phyloP scores from a whole-genome alignment of 768 basidiomycete species.

The Xerocomellus amylosporus region DNA sequence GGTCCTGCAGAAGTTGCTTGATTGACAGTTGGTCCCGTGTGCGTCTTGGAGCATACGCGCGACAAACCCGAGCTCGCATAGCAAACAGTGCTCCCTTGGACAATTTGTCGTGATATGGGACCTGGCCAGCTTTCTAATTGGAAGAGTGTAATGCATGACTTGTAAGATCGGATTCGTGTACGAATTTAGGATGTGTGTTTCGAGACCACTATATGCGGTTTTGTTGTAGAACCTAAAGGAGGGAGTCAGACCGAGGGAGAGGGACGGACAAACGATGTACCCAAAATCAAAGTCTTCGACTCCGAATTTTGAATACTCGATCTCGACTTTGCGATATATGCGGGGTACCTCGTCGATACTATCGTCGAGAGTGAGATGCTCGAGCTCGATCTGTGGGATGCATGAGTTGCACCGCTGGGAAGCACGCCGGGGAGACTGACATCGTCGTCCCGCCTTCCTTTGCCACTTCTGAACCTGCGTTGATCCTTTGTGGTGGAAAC shows the following conservation, averaged over 20 bases:
- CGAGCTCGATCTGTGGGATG: slow-evolving; percentile 46
- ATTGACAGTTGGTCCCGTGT: slow-evolving; percentile 89
- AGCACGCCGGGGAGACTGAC: slow-evolving; percentile 14
- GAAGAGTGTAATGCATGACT: slow-evolving; percentile 78
- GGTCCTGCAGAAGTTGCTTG: slow-evolving; percentile 95
- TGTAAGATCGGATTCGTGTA: slow-evolving; percentile 93
- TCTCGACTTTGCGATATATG: slow-evolving; percentile 89
- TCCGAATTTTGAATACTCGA: slow-evolving; percentile 97
- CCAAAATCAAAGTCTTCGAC: slow-evolving; percentile 99
- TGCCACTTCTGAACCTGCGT: slow-evolving; percentile 86
- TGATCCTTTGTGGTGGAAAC: slow-evolving; percentile 51
- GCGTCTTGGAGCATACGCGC: slow-evolving; percentile 97
- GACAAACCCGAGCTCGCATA: slow-evolving; percentile 94
- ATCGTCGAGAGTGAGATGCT: slow-evolving; percentile 51
- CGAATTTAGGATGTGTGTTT: slow-evolving; percentile 95
- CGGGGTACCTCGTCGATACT: slow-evolving; percentile 64
- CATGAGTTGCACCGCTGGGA: slow-evolving; percentile 2
- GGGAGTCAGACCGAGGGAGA: background rate
- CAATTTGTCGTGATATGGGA: slow-evolving; percentile 90
- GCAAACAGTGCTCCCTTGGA: slow-evolving; percentile 83
- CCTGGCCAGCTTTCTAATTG: slow-evolving; percentile 81
- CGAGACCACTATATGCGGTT: slow-evolving; percentile 86
- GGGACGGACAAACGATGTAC: slow-evolving; percentile 39
- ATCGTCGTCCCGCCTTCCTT: slow-evolving; percentile 47
- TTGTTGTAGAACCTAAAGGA: slow-evolving; percentile 83